Base-by-base conservation (phyloP, 225 moss, liverwort and hornwort species). In the Climacium dendroides region DNA sequence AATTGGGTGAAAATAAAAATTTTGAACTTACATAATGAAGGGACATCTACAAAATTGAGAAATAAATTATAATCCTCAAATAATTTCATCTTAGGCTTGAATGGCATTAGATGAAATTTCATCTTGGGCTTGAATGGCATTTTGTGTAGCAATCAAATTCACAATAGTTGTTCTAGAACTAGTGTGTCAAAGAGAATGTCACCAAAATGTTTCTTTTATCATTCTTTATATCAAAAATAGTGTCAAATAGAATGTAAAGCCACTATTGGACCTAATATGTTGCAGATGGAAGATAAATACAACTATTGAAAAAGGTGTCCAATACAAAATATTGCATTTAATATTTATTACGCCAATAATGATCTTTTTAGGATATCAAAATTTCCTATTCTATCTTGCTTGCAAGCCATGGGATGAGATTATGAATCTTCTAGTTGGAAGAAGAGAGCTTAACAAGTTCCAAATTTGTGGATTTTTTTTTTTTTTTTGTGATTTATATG, bases 111-210 rank as follows among this genome's bases (percentile, higher is more conserved):
- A n/a, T n/a, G n/a, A n/a, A n/a, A n/a, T n/a, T n/a, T n/a, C n/a
- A n/a, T n/a, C 4, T 7, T 23, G 23, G 4, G 5, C 4, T 39
- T 67, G 4, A 67, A 22, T 13, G 67, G 13, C 39, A 37, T 67
- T 39, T 23, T 39, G 1, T 2, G 0, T 37, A 1, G 24, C 7
- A 39, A 67, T 39, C 0, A 0, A 1, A 0, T 67, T 39, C 3
- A 23, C 10, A 41, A 15, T 70, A 70, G 69, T 4, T 25, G 25
- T 41, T 15, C 0, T 70, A n/a, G 3, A 15, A 25, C 5, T 70
- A 41, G 3, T 14, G 3, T 70, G 3, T 35, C 19, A 25, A 70
- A 14, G 25, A 8, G 2, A 25, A 8, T 14, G 8, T 41, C 1
- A 4, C 37, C 0, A 41, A 62, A 41, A 39, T 3, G 14, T 13